Conservation (phyloP, 169 alveolate genomes). For the Perkinsus chesapeaki region DNA sequence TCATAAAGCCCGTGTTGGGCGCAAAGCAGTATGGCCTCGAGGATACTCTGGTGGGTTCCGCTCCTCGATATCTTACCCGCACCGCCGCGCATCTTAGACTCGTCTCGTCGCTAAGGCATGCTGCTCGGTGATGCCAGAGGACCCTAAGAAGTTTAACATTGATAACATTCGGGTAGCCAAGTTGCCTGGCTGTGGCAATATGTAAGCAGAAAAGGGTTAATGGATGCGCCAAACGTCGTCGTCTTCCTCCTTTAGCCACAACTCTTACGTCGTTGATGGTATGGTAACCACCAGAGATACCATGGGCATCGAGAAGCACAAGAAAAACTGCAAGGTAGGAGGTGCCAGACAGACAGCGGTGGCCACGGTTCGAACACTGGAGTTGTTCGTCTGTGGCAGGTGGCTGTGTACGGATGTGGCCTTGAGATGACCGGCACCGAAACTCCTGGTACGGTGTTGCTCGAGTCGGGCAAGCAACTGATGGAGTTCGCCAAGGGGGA, state of each 20-base stretch:
- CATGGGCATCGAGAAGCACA: conserved; percentile 83
- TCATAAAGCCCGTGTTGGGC: conserved; percentile 36
- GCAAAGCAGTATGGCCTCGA: conserved; percentile 45
- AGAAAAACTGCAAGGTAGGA: conserved; percentile 85
- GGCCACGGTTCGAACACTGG: neutral
- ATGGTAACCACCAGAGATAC: conserved; percentile 80
- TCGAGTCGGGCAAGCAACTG: conserved; percentile 93
- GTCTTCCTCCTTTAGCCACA: conserved; percentile 34
- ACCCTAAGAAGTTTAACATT: conserved; percentile 80
- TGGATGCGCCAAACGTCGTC: neutral
- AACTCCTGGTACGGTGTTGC: conserved; percentile 96
- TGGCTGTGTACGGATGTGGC: conserved; percentile 85
- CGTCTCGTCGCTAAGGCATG: conserved; percentile 82
- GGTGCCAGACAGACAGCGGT: neutral
- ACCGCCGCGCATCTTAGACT: conserved; percentile 50
- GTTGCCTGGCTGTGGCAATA: conserved; percentile 84
- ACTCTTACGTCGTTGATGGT: conserved; percentile 81
- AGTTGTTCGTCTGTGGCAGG: neutral
- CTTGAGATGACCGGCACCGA: conserved; percentile 88
- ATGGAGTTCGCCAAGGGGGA: conserved; percentile 51
- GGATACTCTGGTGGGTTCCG: conserved; percentile 24
- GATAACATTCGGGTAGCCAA: conserved; percentile 96
- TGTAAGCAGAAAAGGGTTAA: too few species aligned
- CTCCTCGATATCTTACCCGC: conserved; percentile 6
- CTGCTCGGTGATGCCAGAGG: conserved; percentile 79